Conservation (phyloP, 1,139 yeast genomes). For the Saccharomyces hybrid region DNA sequence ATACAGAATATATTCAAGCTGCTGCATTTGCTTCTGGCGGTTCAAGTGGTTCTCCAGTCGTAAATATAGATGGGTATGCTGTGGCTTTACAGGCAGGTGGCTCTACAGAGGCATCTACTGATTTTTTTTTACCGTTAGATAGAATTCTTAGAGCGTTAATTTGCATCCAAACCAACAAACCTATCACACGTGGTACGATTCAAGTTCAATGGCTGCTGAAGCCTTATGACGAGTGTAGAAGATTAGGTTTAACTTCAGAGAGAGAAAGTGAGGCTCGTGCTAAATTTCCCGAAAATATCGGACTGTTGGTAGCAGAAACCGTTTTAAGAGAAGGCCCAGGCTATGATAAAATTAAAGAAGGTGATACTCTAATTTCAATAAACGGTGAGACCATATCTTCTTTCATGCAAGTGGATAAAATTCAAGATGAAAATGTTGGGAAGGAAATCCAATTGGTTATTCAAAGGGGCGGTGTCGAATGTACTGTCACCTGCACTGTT, state of each 20-base stretch:
- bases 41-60: slow-evolving; percentile 93
- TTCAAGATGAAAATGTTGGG: slow-evolving; percentile 67
- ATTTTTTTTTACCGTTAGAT: slow-evolving; percentile 80
- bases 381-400: slow-evolving; percentile 59
- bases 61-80: slow-evolving; percentile 74
- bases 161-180: slow-evolving; percentile 52
- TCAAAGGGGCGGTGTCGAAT: slow-evolving; percentile 67
- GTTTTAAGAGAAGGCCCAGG: slow-evolving; percentile 87
- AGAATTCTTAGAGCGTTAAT: slow-evolving; percentile 74
- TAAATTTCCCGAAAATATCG: slow-evolving; percentile 66
- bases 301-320: slow-evolving; percentile 76
- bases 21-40: slow-evolving; percentile 96
- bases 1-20: slow-evolving; percentile 92
- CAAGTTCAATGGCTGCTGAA: slow-evolving; percentile 84
- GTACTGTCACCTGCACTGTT: slow-evolving; percentile 45
- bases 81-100: slow-evolving; percentile 96
- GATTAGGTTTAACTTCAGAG: slow-evolving; percentile 72
- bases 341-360: slow-evolving; percentile 64
- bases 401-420: slow-evolving; percentile 76
- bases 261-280: slow-evolving; percentile 65
- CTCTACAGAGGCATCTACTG: slow-evolving; percentile 83
- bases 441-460: slow-evolving; percentile 48
- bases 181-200: slow-evolving; percentile 75
- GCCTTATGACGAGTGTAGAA: slow-evolving; percentile 85
- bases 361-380: slow-evolving; percentile 73